phyloP scores from a whole-genome alignment of 2,329 filamentous ascomycete genomes.

The Stachybotrys elegans region DNA sequence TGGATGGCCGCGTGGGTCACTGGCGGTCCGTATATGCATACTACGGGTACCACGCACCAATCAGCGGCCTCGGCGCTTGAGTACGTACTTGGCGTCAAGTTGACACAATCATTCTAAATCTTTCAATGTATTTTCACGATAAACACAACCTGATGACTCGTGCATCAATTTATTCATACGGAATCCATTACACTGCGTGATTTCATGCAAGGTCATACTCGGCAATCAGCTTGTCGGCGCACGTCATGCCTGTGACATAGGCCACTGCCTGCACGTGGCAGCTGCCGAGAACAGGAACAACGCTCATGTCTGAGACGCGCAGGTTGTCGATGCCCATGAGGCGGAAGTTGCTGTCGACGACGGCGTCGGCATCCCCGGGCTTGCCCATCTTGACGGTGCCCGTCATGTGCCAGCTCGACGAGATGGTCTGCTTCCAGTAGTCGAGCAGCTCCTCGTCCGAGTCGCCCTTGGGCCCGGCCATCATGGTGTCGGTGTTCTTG shows the following conservation, averaged over 20 bases:
- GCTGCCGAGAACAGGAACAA: slow-evolving; percentile 33
- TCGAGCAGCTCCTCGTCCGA: slow-evolving; percentile 48
- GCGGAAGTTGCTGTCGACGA: slow-evolving; percentile 35
- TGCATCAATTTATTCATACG: no score
- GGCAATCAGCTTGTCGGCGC: slow-evolving; percentile 35
- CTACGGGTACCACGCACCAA: no score
- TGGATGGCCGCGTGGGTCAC: no score
- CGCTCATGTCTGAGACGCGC: slow-evolving; percentile 16
- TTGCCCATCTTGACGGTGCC: slow-evolving; percentile 55
- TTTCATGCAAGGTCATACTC: slow-evolving; percentile 10
- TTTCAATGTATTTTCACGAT: no score
- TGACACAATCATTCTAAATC: no score
- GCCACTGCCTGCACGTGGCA: slow-evolving; percentile 49
- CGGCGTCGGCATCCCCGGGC: slow-evolving; percentile 32
- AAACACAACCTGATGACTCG: no score
- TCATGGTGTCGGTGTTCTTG: slow-evolving; percentile 34
- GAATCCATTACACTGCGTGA: no score
- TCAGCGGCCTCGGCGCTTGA: no score
- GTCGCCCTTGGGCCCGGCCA: slow-evolving; percentile 38
- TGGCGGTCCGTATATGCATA: no score
- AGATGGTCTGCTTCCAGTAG: slow-evolving; percentile 37
- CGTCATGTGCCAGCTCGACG: slow-evolving; percentile 50
- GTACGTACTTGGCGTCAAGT: no score
- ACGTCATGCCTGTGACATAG: slow-evolving; percentile 47
- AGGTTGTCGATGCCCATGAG: slow-evolving; percentile 14